Conservation (phyloP, 2,329 filamentous ascomycete genomes). For the Sporothrix pseudoabietina region DNA sequence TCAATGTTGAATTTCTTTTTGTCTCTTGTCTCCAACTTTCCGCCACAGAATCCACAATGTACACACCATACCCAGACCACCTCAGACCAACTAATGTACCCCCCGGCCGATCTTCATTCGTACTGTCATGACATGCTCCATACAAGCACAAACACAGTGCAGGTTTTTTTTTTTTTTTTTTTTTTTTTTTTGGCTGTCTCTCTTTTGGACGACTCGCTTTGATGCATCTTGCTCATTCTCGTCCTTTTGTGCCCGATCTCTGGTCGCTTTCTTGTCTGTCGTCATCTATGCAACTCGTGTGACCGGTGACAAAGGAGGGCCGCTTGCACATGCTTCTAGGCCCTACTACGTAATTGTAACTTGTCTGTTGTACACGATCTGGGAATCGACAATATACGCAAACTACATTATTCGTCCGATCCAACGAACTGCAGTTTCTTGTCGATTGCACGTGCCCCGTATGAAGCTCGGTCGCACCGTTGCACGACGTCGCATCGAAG, state of each 20-base stretch:
- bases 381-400: background rate
- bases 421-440: background rate
- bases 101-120: conserved; percentile 7
- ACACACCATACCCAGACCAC: background rate
- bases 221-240: background rate
- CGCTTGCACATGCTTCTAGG: conserved; percentile 6
- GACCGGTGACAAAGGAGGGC: conserved; percentile 15
- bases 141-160: conserved; percentile 1
- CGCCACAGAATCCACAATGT: conserved; percentile 9
- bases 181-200: background rate
- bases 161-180: background rate
- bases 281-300: background rate
- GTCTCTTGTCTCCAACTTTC: conserved; percentile 7
- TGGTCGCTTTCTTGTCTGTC: background rate
- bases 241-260: background rate
- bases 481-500: background rate
- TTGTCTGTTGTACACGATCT: background rate
- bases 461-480: background rate
- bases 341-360: background rate
- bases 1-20: conserved; percentile 3
- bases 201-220: background rate
- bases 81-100: background rate
- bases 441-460: background rate
- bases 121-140: background rate
- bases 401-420: conserved; percentile 1